These are phyloP conservation scores for Urostyla sp. DNA, from an alignment of 73 alveolate genomes.

Conservation along the genomic window DNA sequence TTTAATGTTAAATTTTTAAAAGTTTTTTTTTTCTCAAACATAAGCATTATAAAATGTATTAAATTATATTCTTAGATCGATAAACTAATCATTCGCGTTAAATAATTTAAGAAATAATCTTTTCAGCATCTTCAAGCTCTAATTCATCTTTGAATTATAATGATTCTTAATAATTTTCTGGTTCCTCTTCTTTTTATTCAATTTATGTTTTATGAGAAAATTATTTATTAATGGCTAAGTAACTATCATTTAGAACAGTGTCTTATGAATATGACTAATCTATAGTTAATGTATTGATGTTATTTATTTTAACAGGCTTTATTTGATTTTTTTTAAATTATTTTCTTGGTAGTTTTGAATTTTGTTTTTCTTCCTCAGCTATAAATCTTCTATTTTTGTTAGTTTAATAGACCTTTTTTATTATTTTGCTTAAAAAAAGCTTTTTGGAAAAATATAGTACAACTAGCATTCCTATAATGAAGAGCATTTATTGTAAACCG, in stretches of 20 bases:
- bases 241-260: neutral
- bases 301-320: neutral
- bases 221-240: neutral
- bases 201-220: neutral
- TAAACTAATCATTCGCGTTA: neutral
- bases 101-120: too few relatives aligned
- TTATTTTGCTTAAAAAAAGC: neutral
- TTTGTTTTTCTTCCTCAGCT: neutral
- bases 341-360: neutral
- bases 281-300: neutral
- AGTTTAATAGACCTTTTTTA: conserved; percentile 14
- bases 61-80: neutral
- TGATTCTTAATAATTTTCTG: too few relatives aligned
- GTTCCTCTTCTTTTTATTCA: conserved; percentile 16
- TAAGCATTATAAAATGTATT: neutral
- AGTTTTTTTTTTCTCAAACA: neutral
- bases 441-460: conserved; percentile 10
- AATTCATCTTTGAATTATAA: neutral
- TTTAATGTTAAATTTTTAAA: too few relatives aligned
- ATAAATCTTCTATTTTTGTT: neutral
- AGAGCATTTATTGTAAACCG: conserved; percentile 30
- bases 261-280: neutral
- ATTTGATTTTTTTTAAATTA: neutral
- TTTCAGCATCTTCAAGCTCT: neutral
- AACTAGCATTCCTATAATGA: conserved; percentile 25